A percentile compares a stretch with the other conserved stretches of the same genome.
These are phyloP conservation scores for Phytopythium kandeliae DNA, from an alignment of 352 stramenopile species.

Conservation along the genomic window DNA sequence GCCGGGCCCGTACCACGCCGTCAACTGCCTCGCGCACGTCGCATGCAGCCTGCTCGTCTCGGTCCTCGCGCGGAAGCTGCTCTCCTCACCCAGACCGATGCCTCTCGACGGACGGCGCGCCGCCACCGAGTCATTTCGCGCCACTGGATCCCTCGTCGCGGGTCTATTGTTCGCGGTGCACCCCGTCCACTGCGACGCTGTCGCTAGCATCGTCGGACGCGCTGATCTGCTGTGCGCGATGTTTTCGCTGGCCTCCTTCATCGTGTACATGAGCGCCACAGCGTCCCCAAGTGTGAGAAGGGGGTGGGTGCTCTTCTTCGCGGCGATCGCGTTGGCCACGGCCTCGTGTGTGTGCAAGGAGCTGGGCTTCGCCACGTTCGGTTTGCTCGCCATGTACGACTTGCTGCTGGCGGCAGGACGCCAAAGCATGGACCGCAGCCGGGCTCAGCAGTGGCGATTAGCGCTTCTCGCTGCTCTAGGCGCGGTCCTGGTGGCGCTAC, in stretches of 20 bases:
- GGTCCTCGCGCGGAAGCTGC: slow-evolving; percentile 29
- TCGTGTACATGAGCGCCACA: slow-evolving; percentile 33
- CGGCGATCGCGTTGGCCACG: slow-evolving; percentile 17
- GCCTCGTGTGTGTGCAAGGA: slow-evolving; percentile 82
- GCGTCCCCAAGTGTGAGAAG: background rate
- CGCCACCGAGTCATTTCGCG: too few species aligned
- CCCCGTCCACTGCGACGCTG: slow-evolving; percentile 86
- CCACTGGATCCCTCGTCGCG: slow-evolving; percentile 13
- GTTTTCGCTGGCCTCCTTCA: slow-evolving; percentile 58
- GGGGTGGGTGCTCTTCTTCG: slow-evolving; percentile 13
- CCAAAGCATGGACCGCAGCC: background rate
- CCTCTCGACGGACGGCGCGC: too few species aligned
- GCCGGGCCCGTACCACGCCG: slow-evolving; percentile 55
- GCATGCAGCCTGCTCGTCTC: slow-evolving; percentile 54
- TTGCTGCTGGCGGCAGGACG: slow-evolving; percentile 11
- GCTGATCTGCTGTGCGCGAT: slow-evolving; percentile 84
- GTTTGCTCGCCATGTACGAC: slow-evolving; percentile 66
- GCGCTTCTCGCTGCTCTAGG: slow-evolving; percentile 13
- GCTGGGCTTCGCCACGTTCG: slow-evolving; percentile 81
- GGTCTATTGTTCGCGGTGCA: slow-evolving; percentile 89
- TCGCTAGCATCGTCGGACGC: slow-evolving; percentile 88
- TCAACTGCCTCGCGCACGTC: slow-evolving; percentile 72
- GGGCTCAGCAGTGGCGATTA: slow-evolving; percentile 7
- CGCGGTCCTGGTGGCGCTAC: slow-evolving; percentile 14
- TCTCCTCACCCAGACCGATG: slow-evolving; percentile 10